A percentile compares a stretch with the other conserved stretches of the same genome.
Conservation (phyloP, 441 rosid species). For the Populus hybrid region DNA sequence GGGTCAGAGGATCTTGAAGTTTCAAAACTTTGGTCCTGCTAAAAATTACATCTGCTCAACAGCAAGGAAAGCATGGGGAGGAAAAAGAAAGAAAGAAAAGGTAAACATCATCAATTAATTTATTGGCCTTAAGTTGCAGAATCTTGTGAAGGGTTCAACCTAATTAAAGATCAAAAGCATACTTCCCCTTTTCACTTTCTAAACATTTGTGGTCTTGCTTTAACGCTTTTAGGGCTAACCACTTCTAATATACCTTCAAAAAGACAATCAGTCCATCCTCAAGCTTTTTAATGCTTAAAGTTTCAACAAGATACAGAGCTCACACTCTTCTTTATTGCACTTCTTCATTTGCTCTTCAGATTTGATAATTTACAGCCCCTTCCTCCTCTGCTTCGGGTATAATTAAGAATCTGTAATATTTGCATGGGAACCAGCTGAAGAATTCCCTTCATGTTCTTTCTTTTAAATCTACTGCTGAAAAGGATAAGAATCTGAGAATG, state of each 20-base stretch:
- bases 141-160: conserved; percentile 16
- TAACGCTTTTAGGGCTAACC: neutral
- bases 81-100: neutral
- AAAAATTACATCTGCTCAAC: conserved; percentile 32
- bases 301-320: neutral
- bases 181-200: conserved; percentile 1
- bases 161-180: conserved; percentile 3
- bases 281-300: neutral
- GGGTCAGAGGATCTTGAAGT: conserved; percentile 37
- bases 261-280: neutral
- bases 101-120: conserved; percentile 17
- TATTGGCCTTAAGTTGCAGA: conserved; percentile 12
- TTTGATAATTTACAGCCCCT: neutral
- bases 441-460: neutral
- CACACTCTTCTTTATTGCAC: neutral
- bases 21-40: conserved; percentile 34
- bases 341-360: neutral
- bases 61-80: conserved; percentile 12
- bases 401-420: neutral
- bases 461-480: neutral
- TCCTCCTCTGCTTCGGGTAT: neutral
- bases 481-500: neutral
- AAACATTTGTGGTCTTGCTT: neutral
- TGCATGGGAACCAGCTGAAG: neutral
- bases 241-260: neutral